phyloP scores from a whole-genome alignment of 768 basidiomycete species.

The Pulveroboletus frians region DNA sequence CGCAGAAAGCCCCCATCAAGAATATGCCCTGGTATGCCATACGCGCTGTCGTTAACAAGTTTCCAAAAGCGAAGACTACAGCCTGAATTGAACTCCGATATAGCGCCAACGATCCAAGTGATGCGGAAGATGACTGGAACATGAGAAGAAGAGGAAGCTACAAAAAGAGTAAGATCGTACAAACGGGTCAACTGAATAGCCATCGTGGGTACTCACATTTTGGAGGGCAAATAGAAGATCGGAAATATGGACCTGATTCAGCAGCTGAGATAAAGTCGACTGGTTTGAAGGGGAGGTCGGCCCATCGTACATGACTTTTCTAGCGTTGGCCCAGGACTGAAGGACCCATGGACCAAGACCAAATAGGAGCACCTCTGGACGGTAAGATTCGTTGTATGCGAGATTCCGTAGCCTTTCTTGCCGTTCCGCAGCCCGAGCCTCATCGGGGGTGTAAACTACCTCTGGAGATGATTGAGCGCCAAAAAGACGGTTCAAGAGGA shows the following conservation, averaged over 20 bases:
- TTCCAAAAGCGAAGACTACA: conserved; percentile 59
- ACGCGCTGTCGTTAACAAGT: conserved; percentile 55
- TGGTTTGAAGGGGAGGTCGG: conserved; percentile 34
- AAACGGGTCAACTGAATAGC: not conserved
- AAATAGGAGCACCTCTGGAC: conserved; percentile 80
- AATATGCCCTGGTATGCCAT: conserved; percentile 86
- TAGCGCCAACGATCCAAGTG: conserved; percentile 75
- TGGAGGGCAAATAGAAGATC: conserved; percentile 63
- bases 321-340: conserved; percentile 65
- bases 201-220: conserved; percentile 49
- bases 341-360: conserved; percentile 84
- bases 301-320: conserved; percentile 55
- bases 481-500: conserved; percentile 49
- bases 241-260: conserved; percentile 56
- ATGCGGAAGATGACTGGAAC: conserved; percentile 64
- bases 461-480: conserved; percentile 40
- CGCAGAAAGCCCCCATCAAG: conserved; percentile 81
- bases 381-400: conserved; percentile 67
- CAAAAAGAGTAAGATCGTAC: conserved; percentile 11
- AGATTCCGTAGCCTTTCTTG: conserved; percentile 73
- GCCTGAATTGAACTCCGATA: conserved; percentile 77
- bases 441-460: conserved; percentile 44
- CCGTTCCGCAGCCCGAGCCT: conserved; percentile 60
- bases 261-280: conserved; percentile 40
- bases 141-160: conserved; percentile 74